Conservation (phyloP, 108 stramenopile species). For the Phaeodactylum tricornutum region DNA sequence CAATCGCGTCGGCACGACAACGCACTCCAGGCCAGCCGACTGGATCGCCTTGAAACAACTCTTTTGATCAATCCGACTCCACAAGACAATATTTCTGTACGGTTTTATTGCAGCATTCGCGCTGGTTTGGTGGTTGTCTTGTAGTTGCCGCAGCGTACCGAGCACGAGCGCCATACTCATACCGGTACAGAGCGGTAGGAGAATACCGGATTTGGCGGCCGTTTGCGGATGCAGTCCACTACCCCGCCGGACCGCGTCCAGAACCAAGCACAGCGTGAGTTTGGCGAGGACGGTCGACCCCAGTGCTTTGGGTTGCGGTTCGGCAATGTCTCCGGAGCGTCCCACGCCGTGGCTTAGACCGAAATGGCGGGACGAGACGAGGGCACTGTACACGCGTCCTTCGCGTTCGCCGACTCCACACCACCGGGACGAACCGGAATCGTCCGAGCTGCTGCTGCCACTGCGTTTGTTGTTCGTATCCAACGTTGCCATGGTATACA, state of each 20-base stretch:
- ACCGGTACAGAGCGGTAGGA: constrained; percentile 92
- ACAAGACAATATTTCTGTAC: constrained; percentile 55
- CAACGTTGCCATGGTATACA: constrained; percentile 62
- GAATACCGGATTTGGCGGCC: constrained; percentile 59
- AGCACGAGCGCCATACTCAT: constrained; percentile 83
- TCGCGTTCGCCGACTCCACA: constrained; percentile 99
- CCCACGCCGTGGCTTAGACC: constrained; percentile 96
- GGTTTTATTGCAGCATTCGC: constrained; percentile 5
- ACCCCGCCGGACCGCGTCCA: constrained; percentile 85
- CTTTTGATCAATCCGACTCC: constrained; percentile 98
- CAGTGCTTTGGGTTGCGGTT: constrained; percentile 98
- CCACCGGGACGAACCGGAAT: constrained; percentile 40
- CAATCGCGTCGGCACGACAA: constrained; percentile 72
- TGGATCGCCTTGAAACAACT: constrained; percentile 95
- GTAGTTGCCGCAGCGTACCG: constrained; percentile 38
- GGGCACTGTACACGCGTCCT: constrained; percentile 84
- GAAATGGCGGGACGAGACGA: constrained; percentile 84
- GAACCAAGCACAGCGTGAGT: constrained; percentile 59
- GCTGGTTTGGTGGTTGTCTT: background rate
- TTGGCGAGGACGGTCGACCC: constrained; percentile 89
- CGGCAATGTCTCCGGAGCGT: constrained; percentile 93
- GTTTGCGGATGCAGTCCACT: constrained; percentile 65
- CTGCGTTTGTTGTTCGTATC: constrained; percentile 80
- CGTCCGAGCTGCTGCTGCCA: constrained; percentile 14
- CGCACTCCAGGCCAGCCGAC: constrained; percentile 79